phyloP scores from a whole-genome alignment of 768 basidiomycete genomes.

The Candolleomyces aberdarensis region DNA sequence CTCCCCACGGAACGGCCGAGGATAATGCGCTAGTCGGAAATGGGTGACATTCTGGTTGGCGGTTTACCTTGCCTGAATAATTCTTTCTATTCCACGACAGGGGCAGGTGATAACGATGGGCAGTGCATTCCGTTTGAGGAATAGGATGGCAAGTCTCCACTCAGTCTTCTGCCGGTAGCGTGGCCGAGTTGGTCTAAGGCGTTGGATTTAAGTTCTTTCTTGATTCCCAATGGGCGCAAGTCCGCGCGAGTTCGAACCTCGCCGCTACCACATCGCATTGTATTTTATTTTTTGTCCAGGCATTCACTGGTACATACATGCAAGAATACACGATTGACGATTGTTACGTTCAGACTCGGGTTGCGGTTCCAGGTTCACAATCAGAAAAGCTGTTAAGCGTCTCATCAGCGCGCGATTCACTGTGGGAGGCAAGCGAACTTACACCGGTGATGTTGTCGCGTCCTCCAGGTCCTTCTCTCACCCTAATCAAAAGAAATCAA shows the following conservation, averaged over 20 bases:
- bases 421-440: conserved; percentile 7
- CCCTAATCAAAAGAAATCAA: conserved; percentile 35
- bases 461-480: conserved; percentile 67
- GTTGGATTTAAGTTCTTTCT: conserved; percentile 76
- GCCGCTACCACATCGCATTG: conserved; percentile 59
- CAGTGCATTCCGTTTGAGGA: neutral
- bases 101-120: neutral
- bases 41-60: neutral
- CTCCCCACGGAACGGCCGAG: neutral
- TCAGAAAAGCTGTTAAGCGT: conserved; percentile 17
- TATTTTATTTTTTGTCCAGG: conserved; percentile 11
- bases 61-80: neutral
- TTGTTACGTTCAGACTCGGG: neutral
- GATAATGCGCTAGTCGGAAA: neutral
- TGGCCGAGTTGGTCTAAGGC: conserved; percentile 92
- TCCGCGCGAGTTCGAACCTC: conserved; percentile 92
- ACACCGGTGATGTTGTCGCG: conserved; percentile 53
- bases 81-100: neutral
- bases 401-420: too few relatives aligned
- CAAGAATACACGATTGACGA: neutral
- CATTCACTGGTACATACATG: neutral
- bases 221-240: conserved; percentile 82
- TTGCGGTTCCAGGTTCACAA: neutral
- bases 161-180: conserved; percentile 40
- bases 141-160: neutral